Evolutionary conservation across 768 basidiomycete genomes (phyloP), one percentile per base, ranked within the genome.

Genomic region (Boletus subparvulus): DNA sequence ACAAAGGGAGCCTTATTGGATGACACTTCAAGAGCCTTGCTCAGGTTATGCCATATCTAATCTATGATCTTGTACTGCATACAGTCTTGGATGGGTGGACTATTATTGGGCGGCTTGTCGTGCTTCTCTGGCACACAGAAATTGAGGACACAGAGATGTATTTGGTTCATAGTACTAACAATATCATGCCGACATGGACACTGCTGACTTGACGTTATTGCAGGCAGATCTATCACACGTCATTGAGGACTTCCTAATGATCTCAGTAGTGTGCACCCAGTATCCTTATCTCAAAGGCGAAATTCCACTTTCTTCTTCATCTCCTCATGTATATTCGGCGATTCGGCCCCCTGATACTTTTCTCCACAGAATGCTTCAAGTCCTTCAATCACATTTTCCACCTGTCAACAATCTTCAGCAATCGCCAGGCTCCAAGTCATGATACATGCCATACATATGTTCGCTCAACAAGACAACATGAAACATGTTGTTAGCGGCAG

Each of bases 21-120:
- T 62, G 65, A 43, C 71, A 74, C 36, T 69, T 74, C 58, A 70
- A 72, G 55, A 65, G 60, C n/a, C 35, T 76, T 0, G 56, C 60
- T 0, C 75, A 75, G 26, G 64, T 71, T 0, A 75, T 71, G 56
- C 67, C 69, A 0, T 69, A 63, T 40, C 51, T 69, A 0, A 56
- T 75, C 2, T 63, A 77, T 35, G 73, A 74, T 26, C 60, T 80
- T 6, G 65, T 72, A 0, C 62, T 65, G 0, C 26, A 3, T 28
- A 28, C 26, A 3, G 14, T 14, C 11, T 6, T 53, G 2, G 3
- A 53, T 3, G 44, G 26, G 1, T 53, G 52, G 44, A 14, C 28
- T 1, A 3, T 16, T 0, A 46, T 53, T 9, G 44, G 52, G 6
- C 0, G 4, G 13, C 44, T 53, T 6, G 44, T 53, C 2, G 36